phyloP scores from a whole-genome alignment of 352 stramenopile species.

The Aphanomyces invadans region DNA sequence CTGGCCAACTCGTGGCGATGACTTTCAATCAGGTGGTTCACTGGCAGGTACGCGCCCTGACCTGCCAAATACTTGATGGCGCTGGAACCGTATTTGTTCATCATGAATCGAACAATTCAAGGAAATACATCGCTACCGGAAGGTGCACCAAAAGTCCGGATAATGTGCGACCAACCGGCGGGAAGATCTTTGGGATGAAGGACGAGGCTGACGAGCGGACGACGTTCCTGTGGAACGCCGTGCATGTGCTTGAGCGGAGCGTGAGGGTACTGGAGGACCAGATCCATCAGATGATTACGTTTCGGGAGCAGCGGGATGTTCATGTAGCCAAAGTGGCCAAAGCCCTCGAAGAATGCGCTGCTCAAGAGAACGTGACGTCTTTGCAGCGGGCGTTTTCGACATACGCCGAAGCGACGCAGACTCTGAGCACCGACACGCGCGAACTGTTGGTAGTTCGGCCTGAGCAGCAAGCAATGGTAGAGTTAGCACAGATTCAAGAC shows the following conservation, averaged over 20 bases:
- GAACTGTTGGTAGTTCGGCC: slow-evolving; percentile 67
- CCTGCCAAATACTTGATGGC: too few relatives aligned
- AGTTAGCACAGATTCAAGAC: slow-evolving; percentile 70
- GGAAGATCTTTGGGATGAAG: slow-evolving; percentile 10
- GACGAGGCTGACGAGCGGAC: slow-evolving; percentile 23
- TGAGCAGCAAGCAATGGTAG: slow-evolving; percentile 59
- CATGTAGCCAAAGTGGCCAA: slow-evolving; percentile 49
- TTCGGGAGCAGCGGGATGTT: slow-evolving; percentile 55
- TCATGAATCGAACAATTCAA: too few relatives aligned
- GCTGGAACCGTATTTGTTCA: too few relatives aligned
- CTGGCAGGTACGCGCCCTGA: too few relatives aligned
- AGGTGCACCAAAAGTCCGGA: too few relatives aligned
- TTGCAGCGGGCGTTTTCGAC: slow-evolving; percentile 44
- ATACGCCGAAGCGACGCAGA: slow-evolving; percentile 42
- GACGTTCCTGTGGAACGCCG: slow-evolving; percentile 19
- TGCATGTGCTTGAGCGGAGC: slow-evolving; percentile 81
- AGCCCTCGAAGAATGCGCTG: slow-evolving; percentile 51
- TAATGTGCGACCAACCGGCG: neutral
- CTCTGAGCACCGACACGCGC: slow-evolving; percentile 56
- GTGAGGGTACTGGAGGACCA: slow-evolving; percentile 63
- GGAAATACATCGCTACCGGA: too few relatives aligned
- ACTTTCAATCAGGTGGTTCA: too few relatives aligned
- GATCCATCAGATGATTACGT: slow-evolving; percentile 53
- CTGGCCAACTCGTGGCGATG: too few relatives aligned
- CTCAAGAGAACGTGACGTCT: slow-evolving; percentile 42